Base-by-base conservation (phyloP, 2,329 filamentous ascomycete species). In the Apiospora sp. region DNA sequence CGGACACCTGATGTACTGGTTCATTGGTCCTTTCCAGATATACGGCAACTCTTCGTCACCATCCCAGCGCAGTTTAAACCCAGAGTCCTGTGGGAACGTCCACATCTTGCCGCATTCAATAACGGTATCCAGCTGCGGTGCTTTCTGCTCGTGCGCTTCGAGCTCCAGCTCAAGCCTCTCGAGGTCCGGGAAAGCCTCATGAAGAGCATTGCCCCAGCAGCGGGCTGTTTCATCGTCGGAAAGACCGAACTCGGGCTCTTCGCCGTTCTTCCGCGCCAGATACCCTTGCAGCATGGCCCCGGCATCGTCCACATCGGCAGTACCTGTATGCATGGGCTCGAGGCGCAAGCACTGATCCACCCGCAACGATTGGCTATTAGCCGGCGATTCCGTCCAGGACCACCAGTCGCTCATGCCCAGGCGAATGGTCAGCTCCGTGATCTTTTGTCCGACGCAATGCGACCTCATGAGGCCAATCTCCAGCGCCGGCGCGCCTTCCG, bases 331-430 rank as follows among this genome's bases (percentile, higher is more conserved):
- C 78, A 78, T 78, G 4, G 79, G 79, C 64, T 79, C 77, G 1
- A 80, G 71, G 13, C 78, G 76, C 30, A 61, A 37, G 54, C 54
- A 34, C 54, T 61, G 54, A 4, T 61, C 54, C 8, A 79, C 72
- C 8, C 72, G 73, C 19, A 75, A 70, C 22, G 70, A 73, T n/a
- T 64, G 44, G 5, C 71, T 73, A 1, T 72, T 58, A 12, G 72
- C 70, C 4, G 77, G 77, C 1, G 7, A 13, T 1, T 71, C 73
- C 4, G 71, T 72, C 78, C 76, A 80, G 3, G 75, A 67, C 78
- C 76, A 79, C 78, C 78, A 80, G 41, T 80, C 77, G 13, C 75
- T 78, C 19, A 75, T 76, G 3, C 72, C 72, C 75, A 79, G 74
- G 27, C 77, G 76, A 27, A 80, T 67, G 27, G 74, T 77, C 34